Percentiles rank a stretch among this genome's conserved stretches.
Evolutionary conservation across 139 green algal species (phyloP).

Genomic region (Closterium sp.): DNA sequence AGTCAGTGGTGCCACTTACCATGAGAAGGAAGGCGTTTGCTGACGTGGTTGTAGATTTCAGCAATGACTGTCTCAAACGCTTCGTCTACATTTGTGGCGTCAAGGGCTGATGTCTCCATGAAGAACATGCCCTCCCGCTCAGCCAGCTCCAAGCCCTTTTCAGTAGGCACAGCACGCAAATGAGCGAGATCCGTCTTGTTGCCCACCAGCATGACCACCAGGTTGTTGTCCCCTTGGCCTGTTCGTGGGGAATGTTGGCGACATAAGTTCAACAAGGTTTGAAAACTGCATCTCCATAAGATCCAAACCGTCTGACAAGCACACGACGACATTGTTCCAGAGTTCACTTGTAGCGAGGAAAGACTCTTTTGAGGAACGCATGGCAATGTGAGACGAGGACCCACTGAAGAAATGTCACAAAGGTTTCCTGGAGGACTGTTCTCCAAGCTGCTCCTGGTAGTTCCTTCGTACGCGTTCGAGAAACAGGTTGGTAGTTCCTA

Average conservation of each 20-base stretch:
- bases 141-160: constrained; percentile 36
- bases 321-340: too few relatives aligned
- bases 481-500: not conserved
- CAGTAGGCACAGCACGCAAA: constrained; percentile 44
- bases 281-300: too few relatives aligned
- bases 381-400: not conserved
- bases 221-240: constrained; percentile 45
- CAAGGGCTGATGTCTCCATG: constrained; percentile 51
- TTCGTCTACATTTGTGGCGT: constrained; percentile 50
- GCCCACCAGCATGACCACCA: constrained; percentile 49
- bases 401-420: not conserved
- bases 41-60: constrained; percentile 51
- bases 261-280: too few relatives aligned
- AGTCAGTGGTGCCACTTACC: not conserved
- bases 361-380: not conserved
- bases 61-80: constrained; percentile 49
- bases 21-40: constrained; percentile 17
- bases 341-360: not conserved
- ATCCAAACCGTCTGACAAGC: too few relatives aligned
- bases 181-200: constrained; percentile 46
- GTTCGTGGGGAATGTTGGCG: not conserved
- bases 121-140: constrained; percentile 49
- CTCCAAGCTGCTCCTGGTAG: too few relatives aligned
- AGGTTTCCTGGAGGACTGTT: not conserved
- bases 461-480: too few relatives aligned